phyloP scores from a whole-genome alignment of 805 yeast species.

The Metschnikowia lochheadii region DNA sequence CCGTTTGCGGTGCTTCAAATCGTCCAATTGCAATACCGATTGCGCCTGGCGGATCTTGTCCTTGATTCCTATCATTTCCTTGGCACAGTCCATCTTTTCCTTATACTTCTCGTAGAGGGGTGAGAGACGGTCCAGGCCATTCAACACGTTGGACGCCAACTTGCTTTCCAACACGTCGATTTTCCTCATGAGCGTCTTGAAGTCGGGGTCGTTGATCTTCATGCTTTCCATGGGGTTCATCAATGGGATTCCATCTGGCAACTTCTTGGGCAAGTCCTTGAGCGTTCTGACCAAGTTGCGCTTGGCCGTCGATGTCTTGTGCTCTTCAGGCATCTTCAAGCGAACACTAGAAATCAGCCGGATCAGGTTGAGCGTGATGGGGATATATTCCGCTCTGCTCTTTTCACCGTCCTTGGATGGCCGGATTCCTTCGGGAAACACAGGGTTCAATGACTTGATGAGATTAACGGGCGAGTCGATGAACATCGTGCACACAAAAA shows the following conservation, averaged over 20 bases:
- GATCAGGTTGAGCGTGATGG: conserved; percentile 78
- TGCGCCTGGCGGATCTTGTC: conserved; percentile 76
- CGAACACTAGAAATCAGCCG: conserved; percentile 74
- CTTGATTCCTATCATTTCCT: conserved; percentile 54
- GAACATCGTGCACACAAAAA: conserved; percentile 72
- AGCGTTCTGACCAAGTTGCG: conserved; percentile 66
- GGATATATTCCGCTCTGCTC: conserved; percentile 71
- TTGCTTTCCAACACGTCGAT: conserved; percentile 79
- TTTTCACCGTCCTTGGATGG: conserved; percentile 75
- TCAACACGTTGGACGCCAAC: conserved; percentile 63
- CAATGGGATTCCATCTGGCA: conserved; percentile 87
- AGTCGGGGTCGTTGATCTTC: conserved; percentile 85
- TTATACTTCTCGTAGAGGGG: conserved; percentile 64
- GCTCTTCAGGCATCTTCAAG: conserved; percentile 74
- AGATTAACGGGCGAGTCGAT: conserved; percentile 80
- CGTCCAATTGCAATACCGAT: conserved; percentile 91
- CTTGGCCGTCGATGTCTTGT: conserved; percentile 52
- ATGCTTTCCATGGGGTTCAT: conserved; percentile 88
- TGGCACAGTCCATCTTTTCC: conserved; percentile 57
- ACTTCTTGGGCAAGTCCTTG: conserved; percentile 73
- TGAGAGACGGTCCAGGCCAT: conserved; percentile 55
- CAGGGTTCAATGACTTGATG: conserved; percentile 72
- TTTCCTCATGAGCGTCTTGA: conserved; percentile 65
- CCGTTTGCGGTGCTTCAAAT: conserved; percentile 85
- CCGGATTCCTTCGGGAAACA: conserved; percentile 82